These are phyloP conservation scores for Casuarina equisetifolia DNA, from an alignment of 306 rosid species.

Conservation along the genomic window DNA sequence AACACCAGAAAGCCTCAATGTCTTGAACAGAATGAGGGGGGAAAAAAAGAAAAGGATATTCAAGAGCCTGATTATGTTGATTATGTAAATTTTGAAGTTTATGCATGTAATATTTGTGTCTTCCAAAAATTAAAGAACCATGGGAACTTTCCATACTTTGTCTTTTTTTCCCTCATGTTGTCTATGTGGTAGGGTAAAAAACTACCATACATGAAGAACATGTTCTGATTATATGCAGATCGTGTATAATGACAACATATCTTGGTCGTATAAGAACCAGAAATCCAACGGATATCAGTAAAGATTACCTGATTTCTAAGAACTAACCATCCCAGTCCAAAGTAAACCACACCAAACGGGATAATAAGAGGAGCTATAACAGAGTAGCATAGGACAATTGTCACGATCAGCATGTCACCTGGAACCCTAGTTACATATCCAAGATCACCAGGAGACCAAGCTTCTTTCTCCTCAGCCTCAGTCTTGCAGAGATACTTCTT, in stretches of 20 bases:
- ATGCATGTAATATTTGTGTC: too few relatives aligned
- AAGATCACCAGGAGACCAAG: conserved; percentile 91
- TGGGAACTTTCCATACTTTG: too few relatives aligned
- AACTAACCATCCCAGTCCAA: conserved; percentile 88
- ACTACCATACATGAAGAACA: neutral
- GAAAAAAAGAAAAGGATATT: too few relatives aligned
- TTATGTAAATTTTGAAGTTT: too few relatives aligned
- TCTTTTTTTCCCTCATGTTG: too few relatives aligned
- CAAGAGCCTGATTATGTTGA: too few relatives aligned
- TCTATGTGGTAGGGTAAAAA: too few relatives aligned
- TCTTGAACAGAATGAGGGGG: too few relatives aligned
- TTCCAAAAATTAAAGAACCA: too few relatives aligned
- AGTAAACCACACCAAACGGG: conserved; percentile 81
- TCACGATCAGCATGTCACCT: conserved; percentile 72
- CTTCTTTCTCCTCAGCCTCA: conserved; percentile 78
- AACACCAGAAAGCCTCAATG: conserved; percentile 6
- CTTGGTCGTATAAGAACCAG: neutral
- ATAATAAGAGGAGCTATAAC: conserved; percentile 78
- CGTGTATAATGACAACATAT: too few relatives aligned
- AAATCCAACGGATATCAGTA: conserved; percentile 5
- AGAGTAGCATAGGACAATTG: conserved; percentile 82
- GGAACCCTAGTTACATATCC: conserved; percentile 82
- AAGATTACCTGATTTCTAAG: conserved; percentile 85
- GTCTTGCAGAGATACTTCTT: conserved; percentile 84
- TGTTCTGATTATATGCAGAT: too few relatives aligned